A percentile compares a stretch with the other conserved stretches of the same genome.
phyloP scores from a whole-genome alignment of 1,284 basidiomycete species.

The Puccinia horiana region DNA sequence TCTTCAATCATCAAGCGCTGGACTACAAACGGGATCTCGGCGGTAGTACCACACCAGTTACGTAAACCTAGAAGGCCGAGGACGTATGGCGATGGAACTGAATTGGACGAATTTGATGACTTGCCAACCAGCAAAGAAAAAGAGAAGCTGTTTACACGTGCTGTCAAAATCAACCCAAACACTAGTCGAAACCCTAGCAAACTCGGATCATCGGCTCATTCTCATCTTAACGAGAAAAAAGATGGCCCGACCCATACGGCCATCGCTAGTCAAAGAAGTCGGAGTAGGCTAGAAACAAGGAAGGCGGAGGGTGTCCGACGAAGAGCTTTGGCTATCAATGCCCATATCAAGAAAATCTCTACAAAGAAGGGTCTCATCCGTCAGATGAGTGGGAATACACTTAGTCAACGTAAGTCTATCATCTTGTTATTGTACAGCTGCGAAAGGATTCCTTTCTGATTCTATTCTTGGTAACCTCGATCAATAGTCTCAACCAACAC shows the following conservation, averaged over 20 bases:
- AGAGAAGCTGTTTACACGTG: constrained; percentile 65
- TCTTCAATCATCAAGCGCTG: not conserved
- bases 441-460: constrained; percentile 64
- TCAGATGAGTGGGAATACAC: constrained; percentile 46
- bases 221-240: constrained; percentile 59
- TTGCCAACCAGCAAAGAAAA: constrained; percentile 79
- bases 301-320: constrained; percentile 80
- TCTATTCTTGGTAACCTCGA: constrained; percentile 73
- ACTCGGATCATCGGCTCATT: not conserved
- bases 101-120: constrained; percentile 87
- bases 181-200: not conserved
- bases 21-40: not conserved
- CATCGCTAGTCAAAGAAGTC: constrained; percentile 49
- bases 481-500: constrained; percentile 68
- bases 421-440: not conserved
- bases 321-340: constrained; percentile 35
- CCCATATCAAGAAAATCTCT: constrained; percentile 2
- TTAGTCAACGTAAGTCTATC: constrained; percentile 35
- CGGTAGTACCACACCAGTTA: constrained; percentile 23
- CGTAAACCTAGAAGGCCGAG: constrained; percentile 68
- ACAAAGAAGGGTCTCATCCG: constrained; percentile 47
- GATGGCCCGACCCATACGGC: constrained; percentile 34
- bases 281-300: constrained; percentile 63
- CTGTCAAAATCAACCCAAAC: constrained; percentile 22
- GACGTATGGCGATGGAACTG: constrained; percentile 85